These are phyloP conservation scores for Cymodocea nodosa DNA, from an alignment of 116 monocot genomes.

Conservation along the genomic window DNA sequence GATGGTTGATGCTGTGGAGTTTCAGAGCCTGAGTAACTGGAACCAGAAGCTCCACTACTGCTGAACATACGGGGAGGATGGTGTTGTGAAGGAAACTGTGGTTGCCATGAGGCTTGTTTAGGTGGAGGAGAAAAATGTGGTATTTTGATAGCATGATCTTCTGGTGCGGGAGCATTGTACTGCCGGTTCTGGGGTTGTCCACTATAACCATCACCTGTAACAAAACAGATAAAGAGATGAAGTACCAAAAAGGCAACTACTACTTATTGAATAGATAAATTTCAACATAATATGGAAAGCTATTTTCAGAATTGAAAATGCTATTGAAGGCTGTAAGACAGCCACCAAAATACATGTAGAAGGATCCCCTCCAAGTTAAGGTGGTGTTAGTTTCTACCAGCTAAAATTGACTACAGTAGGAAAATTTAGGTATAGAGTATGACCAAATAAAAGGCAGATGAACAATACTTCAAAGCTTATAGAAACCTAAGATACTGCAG, in stretches of 20 bases:
- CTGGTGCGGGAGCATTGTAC: constrained; percentile 3
- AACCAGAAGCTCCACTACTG: constrained; percentile 33
- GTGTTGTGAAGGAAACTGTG: not conserved
- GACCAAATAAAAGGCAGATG: too few species aligned
- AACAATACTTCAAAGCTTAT: too few species aligned
- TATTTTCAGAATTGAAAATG: not conserved
- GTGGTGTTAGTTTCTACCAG: too few species aligned
- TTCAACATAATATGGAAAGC: not conserved
- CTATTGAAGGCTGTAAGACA: too few species aligned
- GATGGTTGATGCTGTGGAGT: constrained; percentile 19
- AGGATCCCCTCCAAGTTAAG: too few species aligned
- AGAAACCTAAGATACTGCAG: too few species aligned
- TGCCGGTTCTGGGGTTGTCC: constrained; percentile 8
- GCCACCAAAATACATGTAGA: too few species aligned
- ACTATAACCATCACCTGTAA: constrained; percentile 1
- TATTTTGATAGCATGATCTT: constrained; percentile 4
- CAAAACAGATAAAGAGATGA: not conserved
- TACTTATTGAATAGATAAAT: not conserved
- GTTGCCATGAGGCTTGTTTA: constrained; percentile 3
- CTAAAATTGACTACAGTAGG: too few species aligned
- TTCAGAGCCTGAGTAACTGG: constrained; percentile 23
- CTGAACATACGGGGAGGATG: constrained; percentile 15
- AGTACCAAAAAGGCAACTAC: not conserved
- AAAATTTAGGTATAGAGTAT: too few species aligned
- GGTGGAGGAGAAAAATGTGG: constrained; percentile 6